Evolutionary conservation across 495 filamentous ascomycete species (phyloP).

Genomic region (Viridothelium virens): DNA sequence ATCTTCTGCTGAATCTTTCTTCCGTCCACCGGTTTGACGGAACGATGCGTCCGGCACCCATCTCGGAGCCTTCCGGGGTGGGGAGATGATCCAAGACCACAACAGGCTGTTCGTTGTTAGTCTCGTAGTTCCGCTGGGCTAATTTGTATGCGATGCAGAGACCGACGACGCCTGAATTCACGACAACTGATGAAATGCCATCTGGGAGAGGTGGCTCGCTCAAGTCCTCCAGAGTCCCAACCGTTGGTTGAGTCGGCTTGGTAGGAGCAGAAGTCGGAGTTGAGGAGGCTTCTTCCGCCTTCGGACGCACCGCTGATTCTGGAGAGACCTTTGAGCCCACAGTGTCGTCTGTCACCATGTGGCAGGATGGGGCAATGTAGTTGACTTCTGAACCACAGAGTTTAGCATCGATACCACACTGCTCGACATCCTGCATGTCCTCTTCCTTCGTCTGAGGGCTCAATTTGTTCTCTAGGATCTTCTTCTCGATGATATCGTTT

Average conservation of each 20-base stretch:
- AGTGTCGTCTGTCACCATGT: background rate
- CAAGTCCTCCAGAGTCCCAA: too few relatives aligned
- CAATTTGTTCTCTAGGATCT: too few relatives aligned
- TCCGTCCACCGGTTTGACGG: background rate
- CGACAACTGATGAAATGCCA: conserved; percentile 11
- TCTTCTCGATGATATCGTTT: too few relatives aligned
- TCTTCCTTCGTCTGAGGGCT: background rate
- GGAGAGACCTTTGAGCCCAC: too few relatives aligned
- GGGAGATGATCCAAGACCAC: conserved; percentile 16
- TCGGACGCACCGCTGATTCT: too few relatives aligned
- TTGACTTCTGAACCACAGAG: background rate
- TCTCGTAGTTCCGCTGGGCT: background rate
- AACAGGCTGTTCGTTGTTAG: conserved; percentile 13
- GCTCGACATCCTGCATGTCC: background rate
- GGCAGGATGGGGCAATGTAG: background rate
- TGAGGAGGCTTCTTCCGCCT: too few relatives aligned
- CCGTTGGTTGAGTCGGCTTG: background rate
- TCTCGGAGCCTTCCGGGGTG: background rate
- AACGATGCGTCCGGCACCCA: background rate
- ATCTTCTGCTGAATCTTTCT: background rate
- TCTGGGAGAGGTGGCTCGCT: background rate
- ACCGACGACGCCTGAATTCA: conserved; percentile 21
- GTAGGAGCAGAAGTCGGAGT: background rate
- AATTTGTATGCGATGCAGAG: conserved; percentile 21
- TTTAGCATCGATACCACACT: background rate